phyloP scores from a whole-genome alignment of 2,329 filamentous ascomycete species.

The Penicillium aurantiogriseum region DNA sequence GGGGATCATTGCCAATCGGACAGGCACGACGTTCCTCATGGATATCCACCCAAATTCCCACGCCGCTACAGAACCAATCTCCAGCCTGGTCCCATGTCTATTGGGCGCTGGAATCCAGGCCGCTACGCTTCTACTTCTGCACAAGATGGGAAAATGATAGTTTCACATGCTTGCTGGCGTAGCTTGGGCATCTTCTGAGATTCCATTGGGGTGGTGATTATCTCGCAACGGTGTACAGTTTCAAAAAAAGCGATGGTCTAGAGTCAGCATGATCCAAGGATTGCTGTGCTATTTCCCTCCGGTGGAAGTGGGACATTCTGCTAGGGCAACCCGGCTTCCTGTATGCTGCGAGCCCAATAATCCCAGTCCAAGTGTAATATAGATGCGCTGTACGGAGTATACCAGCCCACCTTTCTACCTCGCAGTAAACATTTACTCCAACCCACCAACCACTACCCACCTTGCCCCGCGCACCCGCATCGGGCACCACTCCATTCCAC shows the following conservation, averaged over 20 bases:
- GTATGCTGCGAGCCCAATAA: background rate
- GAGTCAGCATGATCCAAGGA: background rate
- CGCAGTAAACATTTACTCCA: background rate
- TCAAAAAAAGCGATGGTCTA: background rate
- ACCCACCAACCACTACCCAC: background rate
- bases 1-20: background rate
- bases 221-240: background rate
- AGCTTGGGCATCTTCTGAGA: too few relatives aligned
- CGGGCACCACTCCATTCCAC: background rate
- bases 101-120: background rate
- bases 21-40: background rate
- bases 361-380: background rate
- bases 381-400: background rate
- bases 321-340: background rate
- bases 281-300: background rate
- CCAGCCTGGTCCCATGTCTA: background rate
- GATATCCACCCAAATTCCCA: background rate
- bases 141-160: background rate
- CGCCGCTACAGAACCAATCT: background rate
- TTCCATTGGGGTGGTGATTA: background rate
- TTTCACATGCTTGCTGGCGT: background rate
- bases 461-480: background rate
- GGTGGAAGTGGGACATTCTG: background rate
- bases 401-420: background rate
- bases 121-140: background rate